A percentile compares a stretch with the other conserved stretches of the same genome.
These are phyloP conservation scores for Irpex sp. DNA, from an alignment of 1,284 basidiomycete species.

Conservation along the genomic window DNA sequence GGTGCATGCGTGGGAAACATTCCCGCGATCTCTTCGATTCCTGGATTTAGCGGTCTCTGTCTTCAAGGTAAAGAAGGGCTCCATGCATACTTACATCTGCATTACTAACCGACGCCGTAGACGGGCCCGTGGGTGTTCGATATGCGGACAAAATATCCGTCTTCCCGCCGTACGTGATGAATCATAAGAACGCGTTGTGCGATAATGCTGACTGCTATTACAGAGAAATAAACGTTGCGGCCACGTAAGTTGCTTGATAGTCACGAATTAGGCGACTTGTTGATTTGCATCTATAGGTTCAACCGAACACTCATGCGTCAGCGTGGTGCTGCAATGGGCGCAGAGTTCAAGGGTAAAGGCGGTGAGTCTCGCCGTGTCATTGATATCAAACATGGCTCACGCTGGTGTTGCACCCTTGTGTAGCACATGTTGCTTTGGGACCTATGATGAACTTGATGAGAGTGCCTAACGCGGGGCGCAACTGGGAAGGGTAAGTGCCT, in stretches of 20 bases:
- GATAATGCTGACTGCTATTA: neutral
- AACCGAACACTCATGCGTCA: conserved; percentile 72
- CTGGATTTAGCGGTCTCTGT: conserved; percentile 74
- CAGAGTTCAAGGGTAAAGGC: conserved; percentile 77
- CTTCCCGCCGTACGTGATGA: conserved; percentile 66
- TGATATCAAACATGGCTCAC: conserved; percentile 34
- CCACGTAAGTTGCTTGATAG: conserved; percentile 50
- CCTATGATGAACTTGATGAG: conserved; percentile 62
- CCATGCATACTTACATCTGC: conserved; percentile 46
- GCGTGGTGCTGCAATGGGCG: conserved; percentile 69
- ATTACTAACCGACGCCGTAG: conserved; percentile 29
- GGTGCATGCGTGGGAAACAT: conserved; percentile 78
- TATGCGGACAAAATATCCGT: conserved; percentile 66
- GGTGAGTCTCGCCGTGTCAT: conserved; percentile 45
- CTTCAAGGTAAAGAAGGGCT: conserved; percentile 53
- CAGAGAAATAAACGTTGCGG: conserved; percentile 74
- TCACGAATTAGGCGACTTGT: conserved; percentile 32
- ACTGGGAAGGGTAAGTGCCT: conserved; percentile 72
- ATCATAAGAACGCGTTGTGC: neutral
- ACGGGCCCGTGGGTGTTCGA: conserved; percentile 70
- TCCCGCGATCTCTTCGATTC: conserved; percentile 62
- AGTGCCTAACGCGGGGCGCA: conserved; percentile 66
- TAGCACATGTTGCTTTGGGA: conserved; percentile 43
- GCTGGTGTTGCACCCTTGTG: too few species aligned
- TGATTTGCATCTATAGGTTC: conserved; percentile 44